Evolutionary conservation across 2,329 filamentous ascomycete genomes (phyloP).

Genomic region (Alternaria solani): DNA sequence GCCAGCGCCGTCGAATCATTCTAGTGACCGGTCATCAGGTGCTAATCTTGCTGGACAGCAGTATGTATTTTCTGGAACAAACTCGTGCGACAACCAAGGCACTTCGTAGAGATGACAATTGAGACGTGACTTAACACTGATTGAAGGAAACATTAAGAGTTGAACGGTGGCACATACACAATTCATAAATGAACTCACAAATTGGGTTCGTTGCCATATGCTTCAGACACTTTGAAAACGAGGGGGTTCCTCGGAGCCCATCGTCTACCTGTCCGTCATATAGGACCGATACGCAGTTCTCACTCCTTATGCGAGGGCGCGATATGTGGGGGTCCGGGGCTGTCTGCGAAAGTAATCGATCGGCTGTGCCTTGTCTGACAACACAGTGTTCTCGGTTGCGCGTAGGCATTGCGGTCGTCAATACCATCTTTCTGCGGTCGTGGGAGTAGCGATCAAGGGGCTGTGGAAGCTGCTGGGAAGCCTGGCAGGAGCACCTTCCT

Average conservation of each 20-base stretch:
- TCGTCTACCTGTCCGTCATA: not conserved
- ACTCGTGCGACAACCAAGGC: not conserved
- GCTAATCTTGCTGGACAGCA: not conserved
- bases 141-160: not conserved
- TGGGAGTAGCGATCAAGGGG: not conserved
- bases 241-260: too few species aligned
- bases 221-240: not conserved
- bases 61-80: not conserved
- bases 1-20: not conserved
- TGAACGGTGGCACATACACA: not conserved
- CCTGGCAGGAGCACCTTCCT: not conserved
- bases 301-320: not conserved
- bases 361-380: not conserved
- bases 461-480: not conserved
- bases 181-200: not conserved
- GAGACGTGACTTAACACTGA: not conserved
- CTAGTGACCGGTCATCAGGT: not conserved
- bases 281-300: not conserved
- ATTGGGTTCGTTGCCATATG: not conserved
- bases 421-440: not conserved
- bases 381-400: not conserved
- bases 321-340: not conserved
- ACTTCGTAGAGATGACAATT: not conserved
- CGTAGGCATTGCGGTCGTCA: too few species aligned
- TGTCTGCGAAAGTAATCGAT: not conserved